These are phyloP conservation scores for Blepharisma japonicum DNA, from an alignment of 73 alveolate species.

Conservation along the genomic window DNA sequence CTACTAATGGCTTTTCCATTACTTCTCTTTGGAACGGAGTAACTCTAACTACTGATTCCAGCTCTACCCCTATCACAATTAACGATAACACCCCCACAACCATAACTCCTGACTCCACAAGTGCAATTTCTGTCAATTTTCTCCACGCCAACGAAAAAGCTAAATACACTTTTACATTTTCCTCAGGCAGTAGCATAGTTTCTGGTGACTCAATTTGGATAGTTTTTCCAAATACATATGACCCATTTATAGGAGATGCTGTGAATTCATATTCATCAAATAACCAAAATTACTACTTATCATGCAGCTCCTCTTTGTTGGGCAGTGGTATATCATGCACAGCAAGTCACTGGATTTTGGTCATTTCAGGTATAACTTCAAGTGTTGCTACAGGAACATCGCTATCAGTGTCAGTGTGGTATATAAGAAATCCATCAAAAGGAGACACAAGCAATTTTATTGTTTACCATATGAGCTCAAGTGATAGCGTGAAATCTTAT, in stretches of 20 bases:
- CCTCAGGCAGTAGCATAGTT: neutral
- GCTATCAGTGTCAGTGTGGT: neutral
- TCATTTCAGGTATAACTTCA: neutral
- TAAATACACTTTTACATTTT: neutral
- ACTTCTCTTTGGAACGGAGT: too few relatives aligned
- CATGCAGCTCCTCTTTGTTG: neutral
- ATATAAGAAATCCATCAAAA: neutral
- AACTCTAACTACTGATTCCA: too few relatives aligned
- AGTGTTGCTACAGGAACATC: neutral
- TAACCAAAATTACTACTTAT: neutral
- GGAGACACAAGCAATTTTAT: neutral
- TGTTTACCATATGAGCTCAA: neutral
- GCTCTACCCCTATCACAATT: too few relatives aligned
- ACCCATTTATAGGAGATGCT: slow-evolving; percentile 23
- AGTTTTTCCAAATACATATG: neutral
- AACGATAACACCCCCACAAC: too few relatives aligned
- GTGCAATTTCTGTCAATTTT: too few relatives aligned
- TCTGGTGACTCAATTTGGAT: slow-evolving; percentile 11
- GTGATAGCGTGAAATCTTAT: neutral
- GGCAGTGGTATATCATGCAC: neutral
- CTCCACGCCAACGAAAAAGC: neutral
- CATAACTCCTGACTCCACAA: too few relatives aligned
- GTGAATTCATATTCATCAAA: neutral
- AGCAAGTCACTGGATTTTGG: slow-evolving; percentile 4
- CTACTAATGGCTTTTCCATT: too few relatives aligned